A percentile compares a stretch with the other conserved stretches of the same genome.
Conservation (phyloP, 139 green algal species). For the Klebsormidium nitens region DNA sequence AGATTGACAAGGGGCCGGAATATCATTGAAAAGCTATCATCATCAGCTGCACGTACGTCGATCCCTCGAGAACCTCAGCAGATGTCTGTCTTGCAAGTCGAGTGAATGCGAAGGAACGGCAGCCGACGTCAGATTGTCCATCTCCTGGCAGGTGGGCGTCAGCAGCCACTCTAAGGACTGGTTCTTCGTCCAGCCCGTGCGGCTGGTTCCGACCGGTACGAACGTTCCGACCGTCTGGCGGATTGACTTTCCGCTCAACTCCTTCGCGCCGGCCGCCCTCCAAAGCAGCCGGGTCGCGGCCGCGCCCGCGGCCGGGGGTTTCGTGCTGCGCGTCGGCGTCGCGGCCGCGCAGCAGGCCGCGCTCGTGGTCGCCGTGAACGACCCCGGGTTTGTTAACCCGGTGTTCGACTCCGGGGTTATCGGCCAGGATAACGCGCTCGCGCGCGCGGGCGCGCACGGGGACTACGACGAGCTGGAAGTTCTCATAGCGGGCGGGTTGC, state of each 20-base stretch:
- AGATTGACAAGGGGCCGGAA: no score
- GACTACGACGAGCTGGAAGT: slow-evolving; percentile 21
- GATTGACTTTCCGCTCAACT: slow-evolving; percentile 14
- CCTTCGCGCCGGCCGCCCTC: not conserved
- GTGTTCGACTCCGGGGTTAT: not conserved
- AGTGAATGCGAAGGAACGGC: no score
- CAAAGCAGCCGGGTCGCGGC: no score
- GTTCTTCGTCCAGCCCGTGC: slow-evolving; percentile 16
- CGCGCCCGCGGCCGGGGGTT: not conserved
- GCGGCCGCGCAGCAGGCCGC: slow-evolving; percentile 10
- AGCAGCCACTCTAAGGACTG: slow-evolving; percentile 11
- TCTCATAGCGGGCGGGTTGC: slow-evolving; percentile 2
- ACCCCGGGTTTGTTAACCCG: slow-evolving; percentile 1
- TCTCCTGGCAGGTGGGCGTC: not conserved
- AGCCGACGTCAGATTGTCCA: no score
- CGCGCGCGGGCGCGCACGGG: slow-evolving; percentile 10
- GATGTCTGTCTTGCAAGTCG: no score
- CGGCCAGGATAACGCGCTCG: slow-evolving; percentile 16
- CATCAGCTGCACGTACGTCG: no score
- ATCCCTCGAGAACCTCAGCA: no score
- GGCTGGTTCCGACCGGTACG: not conserved
- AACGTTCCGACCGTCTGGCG: slow-evolving; percentile 5
- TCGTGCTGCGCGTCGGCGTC: slow-evolving; percentile 18
- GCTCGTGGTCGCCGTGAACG: slow-evolving; percentile 18
- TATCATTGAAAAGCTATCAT: no score